Base-by-base conservation (phyloP, 768 basidiomycete genomes). In the Russula sp. region DNA sequence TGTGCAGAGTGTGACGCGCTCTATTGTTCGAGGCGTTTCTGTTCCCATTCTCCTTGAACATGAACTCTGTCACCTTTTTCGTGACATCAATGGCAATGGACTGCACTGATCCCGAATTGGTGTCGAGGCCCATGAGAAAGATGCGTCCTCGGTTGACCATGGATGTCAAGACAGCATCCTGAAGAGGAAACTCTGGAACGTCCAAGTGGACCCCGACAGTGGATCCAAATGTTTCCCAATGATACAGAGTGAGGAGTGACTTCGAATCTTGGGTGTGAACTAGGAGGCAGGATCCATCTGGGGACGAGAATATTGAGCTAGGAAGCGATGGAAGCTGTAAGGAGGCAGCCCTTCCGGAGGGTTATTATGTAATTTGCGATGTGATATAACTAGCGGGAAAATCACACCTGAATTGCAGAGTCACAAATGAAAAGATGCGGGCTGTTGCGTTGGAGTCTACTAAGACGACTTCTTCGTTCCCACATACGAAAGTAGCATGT, bases 181-280 rank as follows among this genome's bases (percentile, higher is more conserved):
- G 67, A 8, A 64, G 52, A 6, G 66, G 59, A n/a, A 72, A 63
- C 0, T 65, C 64, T 0, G 70, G 73, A 22, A 79, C 58, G 18
- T 74, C 66, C 0, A 83, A 66, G 0, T 38, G 16, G n/a, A 77
- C 78, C n/a, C 83, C 83, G 13, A 72, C 67, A 0, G 75, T 72
- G 0, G 80, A 78, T 3, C 84, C 85, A 60, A 86, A 83, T 1
- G 81, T 81, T 11, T 71, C 73, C 81, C 79, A 83, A 65, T 85
- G 85, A 64, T 79, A 83, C 0, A 77, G 77, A 2, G 71, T 75
- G 5, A 80, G 51, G 48, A 54, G 39, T 4, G 53, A 34, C 14
- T 22, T 41, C 9, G 47, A 7, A 14, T 60, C 35, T 20, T 32
- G 20, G 8, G 65, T 34, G 20, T 75, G 72, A 6, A 73, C 69